A percentile compares a stretch with the other conserved stretches of the same genome.
These are phyloP conservation scores for Leucocoprinus birnbaumii DNA, from an alignment of 768 basidiomycete genomes.

Conservation along the genomic window DNA sequence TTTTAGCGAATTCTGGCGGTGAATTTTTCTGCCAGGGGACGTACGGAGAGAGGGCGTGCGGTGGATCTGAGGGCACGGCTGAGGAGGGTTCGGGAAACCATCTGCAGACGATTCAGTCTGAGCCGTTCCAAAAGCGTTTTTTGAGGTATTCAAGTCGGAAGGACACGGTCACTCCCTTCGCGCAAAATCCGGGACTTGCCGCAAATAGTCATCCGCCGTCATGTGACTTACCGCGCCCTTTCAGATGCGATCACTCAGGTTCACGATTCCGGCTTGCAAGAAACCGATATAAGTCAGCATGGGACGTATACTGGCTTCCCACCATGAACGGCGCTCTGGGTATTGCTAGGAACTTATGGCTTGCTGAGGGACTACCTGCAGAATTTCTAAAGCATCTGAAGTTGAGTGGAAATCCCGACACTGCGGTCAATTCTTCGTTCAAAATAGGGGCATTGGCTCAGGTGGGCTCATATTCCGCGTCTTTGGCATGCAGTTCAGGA, in stretches of 20 bases:
- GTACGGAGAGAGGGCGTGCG: conserved; percentile 37
- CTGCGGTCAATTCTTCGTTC: conserved; percentile 51
- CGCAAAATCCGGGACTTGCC: conserved; percentile 25
- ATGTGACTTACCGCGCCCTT: conserved; percentile 13
- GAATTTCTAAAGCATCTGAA: conserved; percentile 32
- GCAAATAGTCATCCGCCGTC: conserved; percentile 12
- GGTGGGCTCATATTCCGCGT: conserved; percentile 26
- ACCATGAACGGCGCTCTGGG: conserved; percentile 7
- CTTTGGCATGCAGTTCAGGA: not conserved
- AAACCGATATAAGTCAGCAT: too few relatives aligned
- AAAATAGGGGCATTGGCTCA: conserved; percentile 51
- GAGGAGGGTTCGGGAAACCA: conserved; percentile 41
- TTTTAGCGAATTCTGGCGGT: conserved; percentile 3
- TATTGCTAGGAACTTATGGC: conserved; percentile 34
- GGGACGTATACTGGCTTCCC: not conserved
- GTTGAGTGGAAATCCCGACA: conserved; percentile 36
- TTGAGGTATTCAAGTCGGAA: conserved; percentile 26
- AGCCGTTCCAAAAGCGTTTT: conserved; percentile 19
- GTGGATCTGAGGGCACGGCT: conserved; percentile 39
- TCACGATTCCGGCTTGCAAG: too few relatives aligned
- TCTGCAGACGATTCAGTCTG: conserved; percentile 17
- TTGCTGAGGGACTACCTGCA: conserved; percentile 34
- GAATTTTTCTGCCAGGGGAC: conserved; percentile 9
- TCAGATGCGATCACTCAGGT: too few relatives aligned
- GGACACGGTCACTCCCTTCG: conserved; percentile 26